Evolutionary conservation across 2,329 filamentous ascomycete genomes (phyloP), one percentile per base, ranked within the genome.

Genomic region (Stagonosporopsis cucurbitacearum): DNA sequence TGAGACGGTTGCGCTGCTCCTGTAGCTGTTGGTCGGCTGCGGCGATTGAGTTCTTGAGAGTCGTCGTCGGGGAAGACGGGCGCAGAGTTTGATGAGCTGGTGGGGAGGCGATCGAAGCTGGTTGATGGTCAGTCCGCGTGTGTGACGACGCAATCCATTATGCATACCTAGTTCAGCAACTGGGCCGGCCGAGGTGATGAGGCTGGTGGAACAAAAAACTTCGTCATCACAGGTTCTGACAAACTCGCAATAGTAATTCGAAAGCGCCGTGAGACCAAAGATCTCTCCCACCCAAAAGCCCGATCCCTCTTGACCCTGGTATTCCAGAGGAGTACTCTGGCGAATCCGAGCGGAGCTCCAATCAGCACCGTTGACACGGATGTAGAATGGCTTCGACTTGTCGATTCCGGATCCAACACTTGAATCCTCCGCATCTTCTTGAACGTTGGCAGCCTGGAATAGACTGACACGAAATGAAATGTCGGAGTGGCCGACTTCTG

Each of bases 231-330:
- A 79, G 37, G 85, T 87, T 73, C 88, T 85, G 55, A 93, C 84
- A 71, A 93, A 91, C 72, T 94, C 89, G 75, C 86, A 90, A 60
- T 87, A 85, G 75, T 93, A 94, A 75, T 88, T 92, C 54, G 88
- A 90, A 64, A 88, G 80, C 7, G 90, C 88, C 17, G 89, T 86
- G 43, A 88, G 80, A 57, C 86, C 86, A 57, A 84, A 87, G 48
- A 88, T 86, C 71, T 87, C 84, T 61, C 89, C 90, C 25, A 84
- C 86, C 87, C 88, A 93, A 42, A 84, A 82, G 41, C 81, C 81
- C 68, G 75, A 70, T 75, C 70, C 64, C 74, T 79, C 64, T 65
- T 79, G 77, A 57, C 76, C 78, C 64, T 75, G 75, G 28, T 77
- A 76, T 46, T 77, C 72, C 54, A 81, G 73, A 39, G 79, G 68